These are phyloP conservation scores for Ascochyta rabiei DNA, from an alignment of 2,329 filamentous ascomycete species.

Conservation along the genomic window DNA sequence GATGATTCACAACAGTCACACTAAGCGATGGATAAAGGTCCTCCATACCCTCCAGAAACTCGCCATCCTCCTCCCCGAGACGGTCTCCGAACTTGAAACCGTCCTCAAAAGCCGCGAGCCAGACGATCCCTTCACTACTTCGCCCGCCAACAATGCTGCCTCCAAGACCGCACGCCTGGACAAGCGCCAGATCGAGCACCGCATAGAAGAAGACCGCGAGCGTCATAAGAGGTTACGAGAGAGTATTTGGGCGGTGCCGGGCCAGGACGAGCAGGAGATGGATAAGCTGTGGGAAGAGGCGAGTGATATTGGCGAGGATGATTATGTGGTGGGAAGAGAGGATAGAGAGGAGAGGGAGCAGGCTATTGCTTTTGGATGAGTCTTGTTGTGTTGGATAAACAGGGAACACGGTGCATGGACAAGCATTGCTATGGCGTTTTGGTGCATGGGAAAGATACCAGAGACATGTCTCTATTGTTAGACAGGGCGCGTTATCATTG, in stretches of 20 bases:
- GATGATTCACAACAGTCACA: too few species aligned
- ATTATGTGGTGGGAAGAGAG: slow-evolving; percentile 76
- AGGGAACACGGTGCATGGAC: neutral
- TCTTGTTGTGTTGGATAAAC: neutral
- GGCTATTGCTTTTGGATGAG: slow-evolving; percentile 51
- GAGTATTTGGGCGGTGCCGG: slow-evolving; percentile 87
- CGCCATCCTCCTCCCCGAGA: slow-evolving; percentile 73
- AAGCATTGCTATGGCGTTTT: slow-evolving; percentile 36
- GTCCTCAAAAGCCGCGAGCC: slow-evolving; percentile 78
- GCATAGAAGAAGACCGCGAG: slow-evolving; percentile 96
- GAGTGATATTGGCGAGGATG: slow-evolving; percentile 86
- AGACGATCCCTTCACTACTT: slow-evolving; percentile 36
- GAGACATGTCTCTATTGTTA: neutral
- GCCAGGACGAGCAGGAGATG: slow-evolving; percentile 68
- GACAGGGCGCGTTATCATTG: neutral
- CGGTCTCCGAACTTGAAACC: slow-evolving; percentile 79
- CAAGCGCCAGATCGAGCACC: slow-evolving; percentile 89
- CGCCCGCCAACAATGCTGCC: slow-evolving; percentile 1
- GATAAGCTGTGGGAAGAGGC: slow-evolving; percentile 84
- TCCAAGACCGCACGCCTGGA: slow-evolving; percentile 59
- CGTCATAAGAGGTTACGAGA: slow-evolving; percentile 90
- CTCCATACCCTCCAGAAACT: slow-evolving; percentile 73
- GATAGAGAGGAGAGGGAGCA: slow-evolving; percentile 66
- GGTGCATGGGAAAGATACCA: slow-evolving; percentile 39
- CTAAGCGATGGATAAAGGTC: slow-evolving; percentile 56